Evolutionary conservation across 2,329 filamentous ascomycete genomes (phyloP), one percentile per base, ranked within the genome.

Genomic region (Geoglossum cookeanum): DNA sequence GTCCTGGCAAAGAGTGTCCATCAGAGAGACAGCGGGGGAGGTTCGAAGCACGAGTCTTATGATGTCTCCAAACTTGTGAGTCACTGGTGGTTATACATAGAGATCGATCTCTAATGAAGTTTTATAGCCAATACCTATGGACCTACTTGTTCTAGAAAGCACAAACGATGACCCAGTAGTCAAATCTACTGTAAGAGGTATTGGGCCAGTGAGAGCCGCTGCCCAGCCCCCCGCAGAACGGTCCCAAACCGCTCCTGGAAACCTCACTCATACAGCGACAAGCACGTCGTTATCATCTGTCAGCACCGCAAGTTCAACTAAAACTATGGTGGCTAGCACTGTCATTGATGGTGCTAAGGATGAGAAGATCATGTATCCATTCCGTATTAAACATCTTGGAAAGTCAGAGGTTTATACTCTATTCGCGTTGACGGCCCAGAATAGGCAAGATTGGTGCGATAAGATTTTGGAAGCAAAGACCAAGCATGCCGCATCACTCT

Each of bases 381-480:
- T 98, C 79, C 83, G 83, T 62, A 81, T 98, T 67, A 96, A 96
- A 72, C 92, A 98, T 71, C 78, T 98, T 22, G 92, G 94, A 11
- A 87, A 94, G 60, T 68, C 71, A 53, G 90, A 95, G 63, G 83
- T 87, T 0, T 97, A 96, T 68, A 95, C 86, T 0, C 74, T 98
- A 1, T 97, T 94, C 67, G 90, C 91, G 0, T 79, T 84, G 4
- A 84, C 81, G 1, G 79, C 83, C 1, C 78, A 84, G 60, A 85
- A 83, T 63, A 79, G 92, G 58, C 76, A 81, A 60, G 87, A 94
- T 54, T 98, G 94, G 94, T 94, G 88, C 65, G 81, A 82, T 61
- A 94, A 89, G 70, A 94, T 98, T 63, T 84, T 94, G 51, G 85
- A 94, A 68, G 92, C 92, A 35, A 98, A 98, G 74, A 94, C 89